Evolutionary conservation across 2,329 filamentous ascomycete species (phyloP).

Genomic region (Tolypocladium tundrense): DNA sequence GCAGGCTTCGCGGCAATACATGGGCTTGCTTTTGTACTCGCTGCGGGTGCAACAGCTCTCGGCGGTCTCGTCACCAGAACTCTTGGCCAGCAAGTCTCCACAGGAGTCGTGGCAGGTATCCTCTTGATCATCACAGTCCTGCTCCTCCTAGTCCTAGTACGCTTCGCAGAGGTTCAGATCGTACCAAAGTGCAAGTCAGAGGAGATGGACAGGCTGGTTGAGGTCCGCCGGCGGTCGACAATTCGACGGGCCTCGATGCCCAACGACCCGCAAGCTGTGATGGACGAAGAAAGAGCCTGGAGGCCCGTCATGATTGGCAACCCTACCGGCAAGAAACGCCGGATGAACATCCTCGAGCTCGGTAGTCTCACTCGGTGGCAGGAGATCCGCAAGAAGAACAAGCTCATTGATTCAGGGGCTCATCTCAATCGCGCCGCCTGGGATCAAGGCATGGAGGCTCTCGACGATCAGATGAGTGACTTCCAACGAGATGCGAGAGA

Average conservation of each 20-base stretch:
- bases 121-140: constrained; percentile 54
- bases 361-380: constrained; percentile 61
- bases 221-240: constrained; percentile 37
- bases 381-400: constrained; percentile 56
- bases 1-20: constrained; percentile 65
- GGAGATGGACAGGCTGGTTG: constrained; percentile 43
- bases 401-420: constrained; percentile 37
- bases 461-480: constrained; percentile 26
- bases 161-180: constrained; percentile 57
- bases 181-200: constrained; percentile 50
- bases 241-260: constrained; percentile 33
- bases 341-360: constrained; percentile 62
- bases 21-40: constrained; percentile 56
- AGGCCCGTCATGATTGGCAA: constrained; percentile 62
- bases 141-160: constrained; percentile 50
- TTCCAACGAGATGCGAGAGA: constrained; percentile 22
- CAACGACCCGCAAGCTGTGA: constrained; percentile 24
- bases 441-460: constrained; percentile 23
- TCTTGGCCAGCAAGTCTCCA: constrained; percentile 57
- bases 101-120: constrained; percentile 58
- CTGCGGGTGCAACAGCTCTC: constrained; percentile 56
- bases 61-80: constrained; percentile 57
- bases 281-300: constrained; percentile 51
- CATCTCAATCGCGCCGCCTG: constrained; percentile 25
- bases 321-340: constrained; percentile 55